These are phyloP conservation scores for Aspergillus conjunctus DNA, from an alignment of 495 filamentous ascomycete species.

Conservation along the genomic window DNA sequence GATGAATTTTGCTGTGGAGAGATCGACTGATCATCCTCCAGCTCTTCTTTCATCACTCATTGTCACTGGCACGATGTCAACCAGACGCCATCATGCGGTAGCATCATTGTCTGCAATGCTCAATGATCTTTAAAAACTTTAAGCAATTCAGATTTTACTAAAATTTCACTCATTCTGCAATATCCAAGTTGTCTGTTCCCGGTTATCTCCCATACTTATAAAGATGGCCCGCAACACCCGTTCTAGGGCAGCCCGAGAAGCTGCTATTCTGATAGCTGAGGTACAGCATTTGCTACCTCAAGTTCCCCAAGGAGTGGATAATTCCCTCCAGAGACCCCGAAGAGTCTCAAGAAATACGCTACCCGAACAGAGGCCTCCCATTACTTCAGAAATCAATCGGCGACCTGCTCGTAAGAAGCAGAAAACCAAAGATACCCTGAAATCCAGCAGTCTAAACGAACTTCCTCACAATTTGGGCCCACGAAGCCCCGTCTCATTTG, in stretches of 20 bases:
- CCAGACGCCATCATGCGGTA: background rate
- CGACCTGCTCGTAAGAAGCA: conserved; percentile 21
- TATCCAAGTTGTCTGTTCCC: no score
- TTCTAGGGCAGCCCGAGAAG: conserved; percentile 24
- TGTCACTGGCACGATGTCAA: background rate
- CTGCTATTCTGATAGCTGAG: conserved; percentile 22
- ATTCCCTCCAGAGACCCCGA: background rate
- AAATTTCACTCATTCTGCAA: no score
- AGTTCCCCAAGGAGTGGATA: background rate
- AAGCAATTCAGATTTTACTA: no score
- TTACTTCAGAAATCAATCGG: background rate
- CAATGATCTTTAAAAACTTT: no score
- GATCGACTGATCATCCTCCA: background rate
- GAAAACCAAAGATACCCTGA: conserved; percentile 24
- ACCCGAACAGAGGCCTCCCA: conserved; percentile 3
- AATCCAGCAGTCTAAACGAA: conserved; percentile 27
- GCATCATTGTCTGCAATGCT: background rate
- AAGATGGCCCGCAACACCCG: conserved; percentile 31
- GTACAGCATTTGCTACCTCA: conserved; percentile 10
- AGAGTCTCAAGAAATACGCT: conserved; percentile 8
- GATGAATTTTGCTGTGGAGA: conserved; percentile 2
- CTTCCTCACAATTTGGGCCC: conserved; percentile 51
- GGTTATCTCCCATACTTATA: background rate
- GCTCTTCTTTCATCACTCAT: background rate
- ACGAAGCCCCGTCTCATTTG: background rate